A percentile compares a stretch with the other conserved stretches of the same genome.
Conservation (phyloP, 2,329 filamentous ascomycete genomes). For the Aspergillus sp. region DNA sequence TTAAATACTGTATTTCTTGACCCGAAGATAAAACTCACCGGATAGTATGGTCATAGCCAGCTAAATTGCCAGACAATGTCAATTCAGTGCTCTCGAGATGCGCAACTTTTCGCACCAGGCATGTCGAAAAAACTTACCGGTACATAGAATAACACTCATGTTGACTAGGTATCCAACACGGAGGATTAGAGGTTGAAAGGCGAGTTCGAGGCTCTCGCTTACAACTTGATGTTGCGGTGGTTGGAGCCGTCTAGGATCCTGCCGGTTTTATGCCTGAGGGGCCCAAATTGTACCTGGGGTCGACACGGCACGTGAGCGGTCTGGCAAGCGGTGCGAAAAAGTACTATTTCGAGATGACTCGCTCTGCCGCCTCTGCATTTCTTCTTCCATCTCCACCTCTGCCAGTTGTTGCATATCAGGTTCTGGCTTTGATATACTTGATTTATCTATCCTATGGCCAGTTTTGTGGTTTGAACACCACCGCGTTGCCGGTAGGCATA, state of each 20-base stretch:
- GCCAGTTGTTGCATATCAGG: background rate
- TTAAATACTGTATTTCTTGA: background rate
- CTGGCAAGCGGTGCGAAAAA: slow-evolving; percentile 61
- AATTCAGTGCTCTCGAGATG: slow-evolving; percentile 2
- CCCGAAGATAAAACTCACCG: slow-evolving; percentile 50
- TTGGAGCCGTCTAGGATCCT: slow-evolving; percentile 12
- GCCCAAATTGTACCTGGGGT: background rate
- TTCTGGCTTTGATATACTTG: background rate
- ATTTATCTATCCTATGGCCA: slow-evolving; percentile 1
- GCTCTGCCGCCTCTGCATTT: background rate
- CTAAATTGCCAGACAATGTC: slow-evolving; percentile 39
- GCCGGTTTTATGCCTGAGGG: slow-evolving; percentile 15
- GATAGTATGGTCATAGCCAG: slow-evolving; percentile 75
- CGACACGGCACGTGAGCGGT: slow-evolving; percentile 20
- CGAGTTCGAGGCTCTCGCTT: slow-evolving; percentile 5
- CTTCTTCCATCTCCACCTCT: background rate
- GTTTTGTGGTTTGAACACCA: background rate
- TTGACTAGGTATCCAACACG: slow-evolving; percentile 12
- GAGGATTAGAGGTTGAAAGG: background rate
- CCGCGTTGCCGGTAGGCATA: slow-evolving; percentile 1
- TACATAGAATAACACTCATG: slow-evolving; percentile 69
- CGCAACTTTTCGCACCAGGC: background rate
- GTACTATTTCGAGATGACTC: background rate
- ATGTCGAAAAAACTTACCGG: slow-evolving; percentile 48
- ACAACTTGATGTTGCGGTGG: slow-evolving; percentile 5